phyloP scores from a whole-genome alignment of 2,329 filamentous ascomycete genomes.

The Sporothrix dimorphospora region DNA sequence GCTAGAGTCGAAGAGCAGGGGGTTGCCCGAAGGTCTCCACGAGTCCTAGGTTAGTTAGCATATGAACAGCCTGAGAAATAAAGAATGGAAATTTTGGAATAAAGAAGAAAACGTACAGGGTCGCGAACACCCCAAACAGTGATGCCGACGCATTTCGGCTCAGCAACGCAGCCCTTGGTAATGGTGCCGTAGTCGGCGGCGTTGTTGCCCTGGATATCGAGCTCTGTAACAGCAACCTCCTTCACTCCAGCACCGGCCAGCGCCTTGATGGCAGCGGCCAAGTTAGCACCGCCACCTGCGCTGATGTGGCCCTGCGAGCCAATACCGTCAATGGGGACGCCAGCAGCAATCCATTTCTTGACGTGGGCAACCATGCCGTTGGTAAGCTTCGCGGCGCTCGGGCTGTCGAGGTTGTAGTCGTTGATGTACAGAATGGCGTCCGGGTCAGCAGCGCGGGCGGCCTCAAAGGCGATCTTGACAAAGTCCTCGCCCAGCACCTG shows the following conservation, averaged over 20 bases:
- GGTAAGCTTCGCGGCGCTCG: slow-evolving; percentile 60
- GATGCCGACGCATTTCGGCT: slow-evolving; percentile 65
- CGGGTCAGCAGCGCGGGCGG: slow-evolving; percentile 68
- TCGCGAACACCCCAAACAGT: slow-evolving; percentile 64
- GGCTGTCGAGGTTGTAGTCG: slow-evolving; percentile 69
- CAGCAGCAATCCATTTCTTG: slow-evolving; percentile 63
- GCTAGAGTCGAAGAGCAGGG: slow-evolving; percentile 57
- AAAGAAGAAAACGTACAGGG: slow-evolving; percentile 39
- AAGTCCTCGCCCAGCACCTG: slow-evolving; percentile 71
- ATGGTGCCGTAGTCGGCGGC: slow-evolving; percentile 62
- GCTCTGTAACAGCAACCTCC: slow-evolving; percentile 68
- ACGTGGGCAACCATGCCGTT: slow-evolving; percentile 61
- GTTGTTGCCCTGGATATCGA: slow-evolving; percentile 65
- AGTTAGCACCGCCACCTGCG: slow-evolving; percentile 49
- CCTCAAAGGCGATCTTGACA: slow-evolving; percentile 69
- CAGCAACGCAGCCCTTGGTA: slow-evolving; percentile 60
- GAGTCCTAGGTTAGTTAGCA: slow-evolving; percentile 45
- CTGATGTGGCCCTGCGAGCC: slow-evolving; percentile 61
- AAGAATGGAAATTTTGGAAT: not conserved
- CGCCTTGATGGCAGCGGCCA: slow-evolving; percentile 54
- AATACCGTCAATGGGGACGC: slow-evolving; percentile 68
- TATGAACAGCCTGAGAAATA: not conserved
- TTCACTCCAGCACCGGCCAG: slow-evolving; percentile 54
- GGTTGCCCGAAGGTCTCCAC: slow-evolving; percentile 54
- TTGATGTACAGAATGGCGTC: slow-evolving; percentile 74